Conservation (phyloP, 352 stramenopile species). For the Globisporangium polare region DNA sequence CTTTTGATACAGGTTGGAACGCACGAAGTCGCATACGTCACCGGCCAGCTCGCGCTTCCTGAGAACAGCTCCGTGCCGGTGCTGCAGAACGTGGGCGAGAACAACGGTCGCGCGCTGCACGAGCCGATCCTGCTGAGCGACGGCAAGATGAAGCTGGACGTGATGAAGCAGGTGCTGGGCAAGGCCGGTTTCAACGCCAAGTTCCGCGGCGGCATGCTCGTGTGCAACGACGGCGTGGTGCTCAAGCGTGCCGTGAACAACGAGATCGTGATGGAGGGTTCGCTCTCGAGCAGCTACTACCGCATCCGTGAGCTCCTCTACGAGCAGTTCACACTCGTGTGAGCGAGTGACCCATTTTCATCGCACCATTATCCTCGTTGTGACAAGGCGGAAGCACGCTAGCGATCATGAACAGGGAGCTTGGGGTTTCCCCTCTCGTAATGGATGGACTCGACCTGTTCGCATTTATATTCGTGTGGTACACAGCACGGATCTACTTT, state of each 20-base stretch:
- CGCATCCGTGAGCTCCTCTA: slow-evolving; percentile 84
- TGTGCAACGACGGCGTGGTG: slow-evolving; percentile 87
- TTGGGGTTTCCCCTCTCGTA: slow-evolving; percentile 1
- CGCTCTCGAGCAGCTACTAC: slow-evolving; percentile 85
- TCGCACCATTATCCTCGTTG: not conserved
- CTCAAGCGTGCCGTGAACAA: slow-evolving; percentile 86
- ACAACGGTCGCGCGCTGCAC: slow-evolving; percentile 37
- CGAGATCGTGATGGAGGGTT: slow-evolving; percentile 83
- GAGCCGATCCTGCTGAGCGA: slow-evolving; percentile 83
- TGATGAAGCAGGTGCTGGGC: slow-evolving; percentile 87
- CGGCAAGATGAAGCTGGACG: slow-evolving; percentile 87
- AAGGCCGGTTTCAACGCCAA: slow-evolving; percentile 88
- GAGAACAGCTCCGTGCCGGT: slow-evolving; percentile 74
- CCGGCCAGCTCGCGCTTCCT: slow-evolving; percentile 55
- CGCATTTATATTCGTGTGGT: not conserved
- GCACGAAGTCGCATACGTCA: slow-evolving; percentile 87
- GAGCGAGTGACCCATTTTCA: not conserved
- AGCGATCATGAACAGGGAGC: not conserved
- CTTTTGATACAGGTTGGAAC: slow-evolving; percentile 49
- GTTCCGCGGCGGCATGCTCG: slow-evolving; percentile 85
- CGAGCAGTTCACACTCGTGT: slow-evolving; percentile 88
- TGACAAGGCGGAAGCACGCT: not conserved
- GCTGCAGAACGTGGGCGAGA: slow-evolving; percentile 52
- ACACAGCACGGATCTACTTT: not conserved
- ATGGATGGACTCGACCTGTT: slow-evolving; percentile 2